Conservation (phyloP, 2,329 filamentous ascomycete genomes). For the Pseudogymnoascus sp. region DNA sequence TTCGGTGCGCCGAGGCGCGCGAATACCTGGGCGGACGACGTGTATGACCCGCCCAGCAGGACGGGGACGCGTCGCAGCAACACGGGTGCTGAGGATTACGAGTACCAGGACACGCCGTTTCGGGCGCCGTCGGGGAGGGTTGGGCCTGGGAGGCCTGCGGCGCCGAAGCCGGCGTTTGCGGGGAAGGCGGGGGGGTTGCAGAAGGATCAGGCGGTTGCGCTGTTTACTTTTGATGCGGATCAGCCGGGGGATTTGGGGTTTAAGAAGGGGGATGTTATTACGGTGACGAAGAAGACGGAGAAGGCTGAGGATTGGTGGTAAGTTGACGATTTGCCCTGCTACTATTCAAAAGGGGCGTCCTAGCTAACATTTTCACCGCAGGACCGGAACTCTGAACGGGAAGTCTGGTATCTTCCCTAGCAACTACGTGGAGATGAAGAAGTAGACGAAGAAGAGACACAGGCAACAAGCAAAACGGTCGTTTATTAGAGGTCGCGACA, state of each 20-base stretch:
- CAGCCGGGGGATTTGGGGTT: slow-evolving; percentile 89
- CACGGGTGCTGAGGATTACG: slow-evolving; percentile 41
- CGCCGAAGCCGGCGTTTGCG: slow-evolving; percentile 79
- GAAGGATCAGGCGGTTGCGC: slow-evolving; percentile 76
- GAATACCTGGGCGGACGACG: slow-evolving; percentile 67
- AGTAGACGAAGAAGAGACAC: slow-evolving; percentile 19
- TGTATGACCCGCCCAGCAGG: slow-evolving; percentile 51
- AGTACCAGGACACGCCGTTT: slow-evolving; percentile 42
- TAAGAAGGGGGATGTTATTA: slow-evolving; percentile 96
- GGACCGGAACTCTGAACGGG: slow-evolving; percentile 81
- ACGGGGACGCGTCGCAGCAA: slow-evolving; percentile 33
- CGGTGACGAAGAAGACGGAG: slow-evolving; percentile 87
- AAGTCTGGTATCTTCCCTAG: slow-evolving; percentile 90
- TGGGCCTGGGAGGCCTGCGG: slow-evolving; percentile 69
- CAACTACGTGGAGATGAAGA: slow-evolving; percentile 62
- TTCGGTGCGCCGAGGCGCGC: slow-evolving; percentile 53
- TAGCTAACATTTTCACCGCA: slow-evolving; percentile 27
- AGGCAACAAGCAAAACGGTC: not conserved
- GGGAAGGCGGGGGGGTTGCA: slow-evolving; percentile 47
- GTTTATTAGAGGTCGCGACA: not conserved
- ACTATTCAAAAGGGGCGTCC: not conserved
- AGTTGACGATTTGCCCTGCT: slow-evolving; percentile 27
- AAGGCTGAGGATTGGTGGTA: slow-evolving; percentile 94
- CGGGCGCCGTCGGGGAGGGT: slow-evolving; percentile 27
- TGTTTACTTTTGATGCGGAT: slow-evolving; percentile 91